Conservation (phyloP, 129 eudicot genomes). For the Flaveria ramosissima region DNA sequence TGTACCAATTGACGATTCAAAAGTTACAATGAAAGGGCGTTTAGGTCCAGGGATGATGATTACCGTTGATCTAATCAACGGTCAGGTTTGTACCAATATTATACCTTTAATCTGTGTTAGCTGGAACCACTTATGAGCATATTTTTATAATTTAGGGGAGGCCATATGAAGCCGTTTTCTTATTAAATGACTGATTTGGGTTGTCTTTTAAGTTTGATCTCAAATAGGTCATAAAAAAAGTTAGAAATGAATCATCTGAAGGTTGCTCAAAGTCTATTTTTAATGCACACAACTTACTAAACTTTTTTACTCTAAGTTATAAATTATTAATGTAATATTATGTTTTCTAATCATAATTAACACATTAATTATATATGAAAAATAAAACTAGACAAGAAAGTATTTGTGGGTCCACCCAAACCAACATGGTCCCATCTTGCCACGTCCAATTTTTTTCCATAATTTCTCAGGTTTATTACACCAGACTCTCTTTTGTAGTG, state of each 20-base stretch:
- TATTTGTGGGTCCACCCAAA: background rate
- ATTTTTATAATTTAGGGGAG: background rate
- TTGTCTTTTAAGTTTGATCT: background rate
- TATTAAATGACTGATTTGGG: background rate
- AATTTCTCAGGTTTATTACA: slow-evolving; percentile 1
- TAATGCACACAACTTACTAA: background rate
- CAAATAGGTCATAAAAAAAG: background rate
- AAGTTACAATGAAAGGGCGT: slow-evolving; percentile 95
- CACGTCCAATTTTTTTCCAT: background rate
- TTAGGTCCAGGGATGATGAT: slow-evolving; percentile 99
- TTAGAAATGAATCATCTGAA: background rate
- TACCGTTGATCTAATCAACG: slow-evolving; percentile 71
- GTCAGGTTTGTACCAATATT: slow-evolving; percentile 71
- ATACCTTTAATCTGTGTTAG: background rate
- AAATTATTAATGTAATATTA: background rate
- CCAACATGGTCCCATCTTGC: background rate
- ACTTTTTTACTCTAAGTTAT: background rate
- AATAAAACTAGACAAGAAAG: background rate
- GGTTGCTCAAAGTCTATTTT: background rate
- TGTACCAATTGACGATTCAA: slow-evolving; percentile 90
- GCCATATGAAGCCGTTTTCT: background rate
- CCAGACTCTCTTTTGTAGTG: background rate
- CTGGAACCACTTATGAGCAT: slow-evolving; percentile 16
- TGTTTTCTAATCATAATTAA: background rate
- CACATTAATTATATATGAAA: background rate